Evolutionary conservation across 2,329 filamentous ascomycete species (phyloP).

Genomic region (Sporothrix schenckii): DNA sequence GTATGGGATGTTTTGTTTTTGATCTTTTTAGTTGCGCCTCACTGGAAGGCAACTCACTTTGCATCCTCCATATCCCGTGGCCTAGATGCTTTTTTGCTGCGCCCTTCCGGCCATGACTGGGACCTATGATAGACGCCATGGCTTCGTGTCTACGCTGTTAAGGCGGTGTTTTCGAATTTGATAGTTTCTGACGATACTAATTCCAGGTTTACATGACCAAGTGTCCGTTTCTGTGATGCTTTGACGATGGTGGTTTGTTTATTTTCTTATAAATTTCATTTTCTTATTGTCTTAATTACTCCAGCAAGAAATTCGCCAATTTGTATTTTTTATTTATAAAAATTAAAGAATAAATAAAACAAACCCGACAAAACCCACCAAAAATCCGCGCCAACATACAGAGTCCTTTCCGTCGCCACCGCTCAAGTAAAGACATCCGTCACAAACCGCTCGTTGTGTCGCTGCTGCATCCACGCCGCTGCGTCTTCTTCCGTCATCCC

Average conservation of each 20-base stretch:
- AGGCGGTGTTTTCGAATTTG: too few relatives aligned
- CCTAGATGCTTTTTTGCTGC: too few relatives aligned
- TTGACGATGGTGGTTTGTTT: background rate
- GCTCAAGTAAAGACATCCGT: slow-evolving; percentile 63
- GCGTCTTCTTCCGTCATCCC: slow-evolving; percentile 45
- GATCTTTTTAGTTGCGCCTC: background rate
- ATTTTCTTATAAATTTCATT: background rate
- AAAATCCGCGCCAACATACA: background rate
- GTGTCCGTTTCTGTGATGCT: too few relatives aligned
- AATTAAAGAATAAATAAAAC: background rate
- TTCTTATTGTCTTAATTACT: background rate
- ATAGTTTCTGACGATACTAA: too few relatives aligned
- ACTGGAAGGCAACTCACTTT: background rate
- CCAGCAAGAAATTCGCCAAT: too few relatives aligned
- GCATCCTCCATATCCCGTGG: too few relatives aligned
- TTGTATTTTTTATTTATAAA: too few relatives aligned
- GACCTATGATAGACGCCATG: too few relatives aligned
- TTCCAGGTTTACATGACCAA: too few relatives aligned
- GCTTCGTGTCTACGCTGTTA: too few relatives aligned
- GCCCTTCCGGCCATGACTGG: too few relatives aligned
- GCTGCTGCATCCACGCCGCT: slow-evolving; percentile 52
- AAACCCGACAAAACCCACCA: background rate
- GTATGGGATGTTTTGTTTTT: background rate
- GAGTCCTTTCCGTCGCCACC: too few relatives aligned
- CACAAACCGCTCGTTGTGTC: slow-evolving; percentile 59